These are phyloP conservation scores for Colletotrichum sp. DNA, from an alignment of 2,329 filamentous ascomycete genomes.

Conservation along the genomic window DNA sequence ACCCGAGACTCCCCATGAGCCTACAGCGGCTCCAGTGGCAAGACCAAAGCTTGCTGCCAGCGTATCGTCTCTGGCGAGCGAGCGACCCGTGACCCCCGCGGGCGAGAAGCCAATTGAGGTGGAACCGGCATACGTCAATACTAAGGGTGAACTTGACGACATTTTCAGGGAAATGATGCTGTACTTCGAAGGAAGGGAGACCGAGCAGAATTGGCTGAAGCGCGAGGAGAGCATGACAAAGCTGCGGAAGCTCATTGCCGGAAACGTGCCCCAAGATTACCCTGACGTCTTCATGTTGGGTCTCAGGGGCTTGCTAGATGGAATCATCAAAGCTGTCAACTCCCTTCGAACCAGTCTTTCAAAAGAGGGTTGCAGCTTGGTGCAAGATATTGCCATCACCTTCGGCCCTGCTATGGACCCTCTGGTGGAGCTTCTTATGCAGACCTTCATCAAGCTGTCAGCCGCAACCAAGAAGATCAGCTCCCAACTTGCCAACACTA, in stretches of 20 bases:
- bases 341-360: slow-evolving; percentile 90
- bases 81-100: slow-evolving; percentile 65
- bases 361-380: slow-evolving; percentile 80
- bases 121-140: slow-evolving; percentile 84
- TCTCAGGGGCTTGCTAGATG: slow-evolving; percentile 79
- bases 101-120: slow-evolving; percentile 73
- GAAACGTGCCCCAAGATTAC: slow-evolving; percentile 83
- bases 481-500: slow-evolving; percentile 80
- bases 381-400: slow-evolving; percentile 82
- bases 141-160: slow-evolving; percentile 86
- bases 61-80: slow-evolving; percentile 51
- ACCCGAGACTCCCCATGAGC: slow-evolving; percentile 44
- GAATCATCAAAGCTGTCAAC: slow-evolving; percentile 83
- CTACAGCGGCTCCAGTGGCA: slow-evolving; percentile 42
- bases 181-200: slow-evolving; percentile 86
- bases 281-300: slow-evolving; percentile 71
- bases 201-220: slow-evolving; percentile 88
- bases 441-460: slow-evolving; percentile 87
- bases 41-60: slow-evolving; percentile 54
- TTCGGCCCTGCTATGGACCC: slow-evolving; percentile 82
- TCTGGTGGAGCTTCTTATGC: slow-evolving; percentile 89
- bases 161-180: slow-evolving; percentile 81
- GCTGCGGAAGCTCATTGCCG: slow-evolving; percentile 78
- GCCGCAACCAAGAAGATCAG: slow-evolving; percentile 92
- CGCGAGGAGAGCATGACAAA: slow-evolving; percentile 82